Conservation (phyloP, 257 asterid genomes). For the Forsythia suspensa region DNA sequence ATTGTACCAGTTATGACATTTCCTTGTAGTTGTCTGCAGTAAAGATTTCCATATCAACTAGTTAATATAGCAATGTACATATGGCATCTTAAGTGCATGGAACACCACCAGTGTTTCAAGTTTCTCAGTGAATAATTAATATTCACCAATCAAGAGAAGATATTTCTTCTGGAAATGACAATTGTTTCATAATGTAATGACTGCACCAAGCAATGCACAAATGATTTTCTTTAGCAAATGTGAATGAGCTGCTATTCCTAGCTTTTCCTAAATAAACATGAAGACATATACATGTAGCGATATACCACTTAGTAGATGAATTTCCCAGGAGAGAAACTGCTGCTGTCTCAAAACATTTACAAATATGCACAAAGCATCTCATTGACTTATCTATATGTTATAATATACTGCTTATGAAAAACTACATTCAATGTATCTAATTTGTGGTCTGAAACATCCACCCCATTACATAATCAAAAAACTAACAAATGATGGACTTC, state of each 20-base stretch:
- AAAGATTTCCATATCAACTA: slow-evolving; percentile 18
- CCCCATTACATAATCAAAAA: neutral
- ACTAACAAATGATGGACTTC: neutral
- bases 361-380: neutral
- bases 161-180: neutral
- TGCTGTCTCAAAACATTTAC: neutral
- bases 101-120: neutral
- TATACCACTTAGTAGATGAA: neutral
- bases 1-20: slow-evolving; percentile 78
- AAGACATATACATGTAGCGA: neutral
- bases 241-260: neutral
- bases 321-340: neutral
- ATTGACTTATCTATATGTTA: neutral
- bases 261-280: neutral
- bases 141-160: neutral
- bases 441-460: neutral
- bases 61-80: neutral
- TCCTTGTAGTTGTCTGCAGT: slow-evolving; percentile 82
- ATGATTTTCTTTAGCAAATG: neutral
- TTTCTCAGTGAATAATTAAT: neutral
- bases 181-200: neutral
- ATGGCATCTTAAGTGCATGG: neutral
- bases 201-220: neutral
- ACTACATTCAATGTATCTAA: neutral
- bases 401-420: neutral